Percentiles rank a stretch among this genome's conserved stretches.
Conservation (phyloP, 2,329 filamentous ascomycete species). For the Microsporum canis region DNA sequence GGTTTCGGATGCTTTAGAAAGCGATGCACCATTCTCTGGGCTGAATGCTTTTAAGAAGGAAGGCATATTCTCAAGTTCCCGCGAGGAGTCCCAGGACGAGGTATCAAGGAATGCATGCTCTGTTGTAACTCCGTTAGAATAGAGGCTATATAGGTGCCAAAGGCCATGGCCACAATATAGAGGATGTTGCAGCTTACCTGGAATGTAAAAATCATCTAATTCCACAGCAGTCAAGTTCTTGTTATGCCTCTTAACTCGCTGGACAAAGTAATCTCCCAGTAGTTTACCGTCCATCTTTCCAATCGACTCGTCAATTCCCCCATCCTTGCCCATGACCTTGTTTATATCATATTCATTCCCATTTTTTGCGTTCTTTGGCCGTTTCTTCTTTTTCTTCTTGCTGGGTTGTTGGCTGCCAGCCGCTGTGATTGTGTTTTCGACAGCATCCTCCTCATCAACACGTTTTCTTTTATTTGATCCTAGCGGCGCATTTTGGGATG, state of each 20-base stretch:
- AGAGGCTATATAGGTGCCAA: background rate
- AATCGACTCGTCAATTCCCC: constrained; percentile 69
- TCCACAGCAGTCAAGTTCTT: constrained; percentile 73
- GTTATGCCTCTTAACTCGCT: constrained; percentile 66
- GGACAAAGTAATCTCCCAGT: constrained; percentile 73
- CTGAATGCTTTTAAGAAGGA: constrained; percentile 58
- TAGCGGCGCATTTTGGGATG: background rate
- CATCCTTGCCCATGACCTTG: constrained; percentile 47
- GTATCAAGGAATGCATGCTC: constrained; percentile 69
- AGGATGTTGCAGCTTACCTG: constrained; percentile 44
- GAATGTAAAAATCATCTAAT: constrained; percentile 67
- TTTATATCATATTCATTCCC: constrained; percentile 16
- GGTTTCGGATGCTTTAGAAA: constrained; percentile 55
- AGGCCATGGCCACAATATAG: background rate
- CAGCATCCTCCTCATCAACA: constrained; percentile 16
- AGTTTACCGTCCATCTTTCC: constrained; percentile 71
- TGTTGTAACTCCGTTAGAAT: constrained; percentile 25
- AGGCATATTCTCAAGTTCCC: constrained; percentile 62
- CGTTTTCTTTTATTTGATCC: constrained; percentile 8
- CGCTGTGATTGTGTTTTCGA: constrained; percentile 21
- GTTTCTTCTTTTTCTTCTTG: constrained; percentile 23
- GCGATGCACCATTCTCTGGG: constrained; percentile 44
- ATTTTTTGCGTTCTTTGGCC: constrained; percentile 9
- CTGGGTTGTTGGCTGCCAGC: constrained; percentile 19
- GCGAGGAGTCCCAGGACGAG: constrained; percentile 56